These are phyloP conservation scores for Chlorella sp. DNA, from an alignment of 139 green algal genomes.

Conservation along the genomic window DNA sequence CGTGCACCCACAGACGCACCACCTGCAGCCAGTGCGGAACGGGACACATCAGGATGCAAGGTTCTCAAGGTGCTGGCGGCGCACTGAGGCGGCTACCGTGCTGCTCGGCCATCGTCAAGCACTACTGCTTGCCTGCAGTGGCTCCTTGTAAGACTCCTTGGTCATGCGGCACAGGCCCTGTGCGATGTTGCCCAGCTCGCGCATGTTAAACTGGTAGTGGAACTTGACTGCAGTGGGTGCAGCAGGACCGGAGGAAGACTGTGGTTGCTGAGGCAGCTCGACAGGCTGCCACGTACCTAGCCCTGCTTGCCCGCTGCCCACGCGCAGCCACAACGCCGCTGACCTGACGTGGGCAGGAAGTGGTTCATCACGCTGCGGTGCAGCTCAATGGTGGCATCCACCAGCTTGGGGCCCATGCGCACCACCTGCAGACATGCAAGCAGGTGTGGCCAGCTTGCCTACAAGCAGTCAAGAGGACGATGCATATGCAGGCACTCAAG, in stretches of 20 bases:
- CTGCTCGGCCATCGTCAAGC: too few relatives aligned
- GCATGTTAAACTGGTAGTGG: slow-evolving; percentile 94
- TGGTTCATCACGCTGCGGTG: slow-evolving; percentile 84
- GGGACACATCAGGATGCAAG: too few relatives aligned
- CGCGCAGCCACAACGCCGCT: background rate
- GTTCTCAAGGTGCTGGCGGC: too few relatives aligned
- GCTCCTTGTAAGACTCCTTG: slow-evolving; percentile 76
- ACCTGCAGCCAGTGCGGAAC: slow-evolving; percentile 43
- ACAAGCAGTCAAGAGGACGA: too few relatives aligned
- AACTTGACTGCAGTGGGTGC: slow-evolving; percentile 77
- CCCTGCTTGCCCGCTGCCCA: background rate
- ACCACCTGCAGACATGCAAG: background rate
- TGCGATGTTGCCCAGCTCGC: slow-evolving; percentile 85
- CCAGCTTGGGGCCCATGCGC: slow-evolving; percentile 70
- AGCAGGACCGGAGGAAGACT: background rate
- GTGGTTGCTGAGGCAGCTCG: background rate
- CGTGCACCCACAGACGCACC: slow-evolving; percentile 84
- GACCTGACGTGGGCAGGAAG: slow-evolving; percentile 76
- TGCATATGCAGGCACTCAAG: too few relatives aligned
- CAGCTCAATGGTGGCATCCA: slow-evolving; percentile 90
- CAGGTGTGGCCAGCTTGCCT: background rate
- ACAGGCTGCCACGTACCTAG: background rate
- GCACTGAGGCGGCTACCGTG: too few relatives aligned
- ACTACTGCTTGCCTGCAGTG: slow-evolving; percentile 26
- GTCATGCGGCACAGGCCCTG: slow-evolving; percentile 80